Evolutionary conservation across 306 rosid genomes (phyloP), one percentile per base, ranked within the genome.

Genomic region (Astragalus glycyphyllos): DNA sequence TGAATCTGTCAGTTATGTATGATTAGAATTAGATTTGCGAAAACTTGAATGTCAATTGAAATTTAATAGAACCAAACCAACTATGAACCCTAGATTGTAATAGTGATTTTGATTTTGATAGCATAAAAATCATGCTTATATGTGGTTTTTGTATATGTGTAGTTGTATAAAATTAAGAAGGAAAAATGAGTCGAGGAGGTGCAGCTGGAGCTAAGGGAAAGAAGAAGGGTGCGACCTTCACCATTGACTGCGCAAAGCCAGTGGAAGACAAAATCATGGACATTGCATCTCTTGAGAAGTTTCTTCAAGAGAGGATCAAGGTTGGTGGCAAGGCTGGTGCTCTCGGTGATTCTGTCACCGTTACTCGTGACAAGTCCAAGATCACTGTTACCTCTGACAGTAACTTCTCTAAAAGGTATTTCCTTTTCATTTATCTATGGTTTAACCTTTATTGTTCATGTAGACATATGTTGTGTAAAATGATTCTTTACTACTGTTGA

Each of bases 261-360:
- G 97, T 94, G 34, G 97, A 94, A 60, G 97, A 94, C 63, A 91
- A 91, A 87, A 94, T 94, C 79, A 94, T 94, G 99, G 99, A 94
- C 72, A 83, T 94, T 84, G 97, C 97, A 2, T 91, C 99, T 1
- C 86, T 94, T 0, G 97, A 94, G 83, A 91, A 94, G 84, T 91
- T 94, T 62, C 96, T 94, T 41, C 97, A 87, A 68, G 99, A 89
- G 84, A 83, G 99, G 77, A 91, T 94, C 70, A 91, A 94, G 82
- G 97, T 94, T 3, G 97, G 96, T 31, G 96, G 97, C 13, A 94
- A 94, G 69, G 97, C 99, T 2, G 97, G 97, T 58, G 98, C 97
- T 35, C 96, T 90, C 31, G 97, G 98, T 45, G 97, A 93, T 48
- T 3, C 82, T 11, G 94, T 90, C 64, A 64, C 81, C 1, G 86